These are phyloP conservation scores for Priceomyces melissophilus DNA, from an alignment of 805 yeast species.

Conservation along the genomic window DNA sequence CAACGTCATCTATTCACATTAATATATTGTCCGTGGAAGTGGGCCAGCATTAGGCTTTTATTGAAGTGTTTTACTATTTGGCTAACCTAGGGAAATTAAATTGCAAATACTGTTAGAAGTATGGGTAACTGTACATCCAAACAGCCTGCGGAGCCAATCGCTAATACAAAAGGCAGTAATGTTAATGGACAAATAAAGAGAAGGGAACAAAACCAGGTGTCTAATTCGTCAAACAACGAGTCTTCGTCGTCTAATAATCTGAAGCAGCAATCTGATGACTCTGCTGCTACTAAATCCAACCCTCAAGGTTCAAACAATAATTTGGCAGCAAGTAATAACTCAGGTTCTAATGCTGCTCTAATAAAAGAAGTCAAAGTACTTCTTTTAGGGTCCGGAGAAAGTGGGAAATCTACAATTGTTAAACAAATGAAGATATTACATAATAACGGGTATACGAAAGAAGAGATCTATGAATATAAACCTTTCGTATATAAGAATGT, in stretches of 20 bases:
- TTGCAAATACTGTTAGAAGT: not conserved
- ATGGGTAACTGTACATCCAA: conserved; percentile 26
- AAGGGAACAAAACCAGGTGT: conserved; percentile 14
- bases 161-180: conserved; percentile 3
- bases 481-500: conserved; percentile 78
- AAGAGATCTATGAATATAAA: conserved; percentile 69
- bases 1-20: too few species aligned
- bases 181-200: conserved; percentile 12
- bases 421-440: conserved; percentile 80
- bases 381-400: conserved; percentile 83
- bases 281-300: conserved; percentile 1
- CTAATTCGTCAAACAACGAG: conserved; percentile 3
- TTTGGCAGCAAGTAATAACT: not conserved
- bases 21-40: too few species aligned
- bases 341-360: conserved; percentile 7
- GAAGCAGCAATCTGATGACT: conserved; percentile 6
- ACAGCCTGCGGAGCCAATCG: conserved; percentile 8
- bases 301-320: not conserved
- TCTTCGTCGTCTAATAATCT: conserved; percentile 2
- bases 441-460: conserved; percentile 65
- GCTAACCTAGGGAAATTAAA: too few species aligned
- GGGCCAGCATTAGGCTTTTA: too few species aligned
- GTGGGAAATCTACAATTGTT: conserved; percentile 77
- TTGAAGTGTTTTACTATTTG: too few species aligned
- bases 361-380: conserved; percentile 64